These are phyloP conservation scores for Chaetomium globosum DNA, from an alignment of 2,329 filamentous ascomycete genomes.

Conservation along the genomic window DNA sequence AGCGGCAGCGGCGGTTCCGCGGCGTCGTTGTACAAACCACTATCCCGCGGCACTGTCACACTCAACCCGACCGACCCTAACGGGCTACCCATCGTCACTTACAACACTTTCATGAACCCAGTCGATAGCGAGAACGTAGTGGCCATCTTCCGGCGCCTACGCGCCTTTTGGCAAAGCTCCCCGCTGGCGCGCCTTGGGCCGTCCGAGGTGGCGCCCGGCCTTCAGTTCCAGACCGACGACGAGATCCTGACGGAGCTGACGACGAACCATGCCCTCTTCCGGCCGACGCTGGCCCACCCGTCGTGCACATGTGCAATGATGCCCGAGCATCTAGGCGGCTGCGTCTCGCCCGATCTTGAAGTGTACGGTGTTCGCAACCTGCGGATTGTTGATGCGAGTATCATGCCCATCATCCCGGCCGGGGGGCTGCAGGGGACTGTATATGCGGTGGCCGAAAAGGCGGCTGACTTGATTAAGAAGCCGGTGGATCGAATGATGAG, in stretches of 20 bases:
- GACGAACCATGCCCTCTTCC: slow-evolving; percentile 15
- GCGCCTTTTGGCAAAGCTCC: background rate
- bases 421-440: slow-evolving; percentile 33
- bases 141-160: slow-evolving; percentile 37
- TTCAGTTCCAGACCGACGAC: slow-evolving; percentile 31
- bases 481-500: background rate
- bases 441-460: slow-evolving; percentile 36
- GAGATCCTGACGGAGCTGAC: slow-evolving; percentile 37
- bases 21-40: slow-evolving; percentile 44
- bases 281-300: slow-evolving; percentile 37
- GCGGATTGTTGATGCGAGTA: slow-evolving; percentile 34
- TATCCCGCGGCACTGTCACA: slow-evolving; percentile 46
- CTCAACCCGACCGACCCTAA: slow-evolving; percentile 44
- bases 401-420: slow-evolving; percentile 32
- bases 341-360: slow-evolving; percentile 26
- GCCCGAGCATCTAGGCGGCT: slow-evolving; percentile 28
- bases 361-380: slow-evolving; percentile 33
- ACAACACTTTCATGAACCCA: slow-evolving; percentile 45
- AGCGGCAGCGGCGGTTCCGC: slow-evolving; percentile 34
- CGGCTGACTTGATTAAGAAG: slow-evolving; percentile 9
- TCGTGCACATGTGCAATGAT: slow-evolving; percentile 39
- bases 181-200: background rate
- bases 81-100: slow-evolving; percentile 43
- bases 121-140: slow-evolving; percentile 44
- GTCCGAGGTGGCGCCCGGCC: slow-evolving; percentile 5